These are phyloP conservation scores for Thozetella sp. DNA, from an alignment of 495 filamentous ascomycete genomes.

Conservation along the genomic window DNA sequence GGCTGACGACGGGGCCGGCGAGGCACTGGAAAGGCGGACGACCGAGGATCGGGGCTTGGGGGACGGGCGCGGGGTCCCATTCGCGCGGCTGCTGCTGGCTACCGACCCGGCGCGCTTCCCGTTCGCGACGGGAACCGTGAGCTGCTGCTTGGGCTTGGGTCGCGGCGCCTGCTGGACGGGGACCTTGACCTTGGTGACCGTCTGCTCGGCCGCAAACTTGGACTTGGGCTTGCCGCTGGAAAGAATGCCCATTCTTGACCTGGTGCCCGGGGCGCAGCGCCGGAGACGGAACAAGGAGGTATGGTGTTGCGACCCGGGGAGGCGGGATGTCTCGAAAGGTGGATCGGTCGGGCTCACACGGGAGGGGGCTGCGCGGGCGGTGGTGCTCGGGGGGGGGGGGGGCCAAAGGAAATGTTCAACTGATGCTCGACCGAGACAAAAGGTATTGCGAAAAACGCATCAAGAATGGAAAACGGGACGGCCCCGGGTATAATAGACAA, in stretches of 20 bases:
- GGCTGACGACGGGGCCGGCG: slow-evolving; percentile 7
- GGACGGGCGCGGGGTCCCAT: slow-evolving; percentile 2
- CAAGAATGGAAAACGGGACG: neutral
- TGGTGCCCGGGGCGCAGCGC: too few relatives aligned
- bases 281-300: too few relatives aligned
- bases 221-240: slow-evolving; percentile 18
- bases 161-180: slow-evolving; percentile 18
- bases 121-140: slow-evolving; percentile 1
- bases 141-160: slow-evolving; percentile 9
- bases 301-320: too few relatives aligned
- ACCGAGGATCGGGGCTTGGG: neutral
- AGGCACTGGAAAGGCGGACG: slow-evolving; percentile 7
- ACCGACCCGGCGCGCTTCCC: slow-evolving; percentile 2
- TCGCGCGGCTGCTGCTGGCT: neutral
- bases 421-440: too few relatives aligned
- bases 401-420: too few relatives aligned
- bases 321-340: too few relatives aligned
- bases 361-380: too few relatives aligned
- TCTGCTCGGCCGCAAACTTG: slow-evolving; percentile 32
- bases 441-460: too few relatives aligned
- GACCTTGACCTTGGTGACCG: slow-evolving; percentile 25
- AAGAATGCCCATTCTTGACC: neutral
- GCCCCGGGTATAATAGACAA: neutral
- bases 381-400: too few relatives aligned
- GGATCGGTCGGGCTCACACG: too few relatives aligned